A percentile compares a stretch with the other conserved stretches of the same genome.
Evolutionary conservation across 139 green algal genomes (phyloP).

Genomic region (Chlorella ohadii): DNA sequence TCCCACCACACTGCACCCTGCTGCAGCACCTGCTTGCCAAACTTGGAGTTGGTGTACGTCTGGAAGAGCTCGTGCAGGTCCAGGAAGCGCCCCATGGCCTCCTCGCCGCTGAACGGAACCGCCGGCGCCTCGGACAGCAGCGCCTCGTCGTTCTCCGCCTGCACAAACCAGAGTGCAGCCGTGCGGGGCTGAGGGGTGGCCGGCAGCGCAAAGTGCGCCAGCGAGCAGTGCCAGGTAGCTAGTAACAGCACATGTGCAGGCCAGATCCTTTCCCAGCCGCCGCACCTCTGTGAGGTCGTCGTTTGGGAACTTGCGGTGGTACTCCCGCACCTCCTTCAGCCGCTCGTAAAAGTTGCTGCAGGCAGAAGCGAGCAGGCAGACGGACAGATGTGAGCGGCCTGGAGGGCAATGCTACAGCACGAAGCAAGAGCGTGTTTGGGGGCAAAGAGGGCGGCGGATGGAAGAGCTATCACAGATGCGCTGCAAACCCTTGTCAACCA

Average conservation of each 20-base stretch:
- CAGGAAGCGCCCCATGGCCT: constrained; percentile 88
- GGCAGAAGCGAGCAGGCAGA: neutral
- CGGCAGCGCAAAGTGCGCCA: too few species aligned
- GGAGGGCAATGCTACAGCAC: too few species aligned
- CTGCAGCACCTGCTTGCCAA: constrained; percentile 58
- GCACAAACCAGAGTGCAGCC: too few species aligned
- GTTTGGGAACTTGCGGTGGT: constrained; percentile 78
- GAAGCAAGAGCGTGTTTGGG: too few species aligned
- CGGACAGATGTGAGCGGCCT: too few species aligned
- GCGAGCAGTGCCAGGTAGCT: too few species aligned
- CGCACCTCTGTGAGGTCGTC: constrained; percentile 75
- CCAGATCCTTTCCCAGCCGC: neutral
- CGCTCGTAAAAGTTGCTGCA: constrained; percentile 92
- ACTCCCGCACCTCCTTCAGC: constrained; percentile 91
- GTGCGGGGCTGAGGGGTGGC: too few species aligned
- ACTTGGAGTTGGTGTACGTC: constrained; percentile 86
- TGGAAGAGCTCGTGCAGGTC: constrained; percentile 89
- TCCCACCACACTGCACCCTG: neutral
- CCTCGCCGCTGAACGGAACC: constrained; percentile 89
- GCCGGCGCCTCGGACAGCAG: constrained; percentile 58
- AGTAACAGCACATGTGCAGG: too few species aligned
- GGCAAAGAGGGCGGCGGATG: too few species aligned
- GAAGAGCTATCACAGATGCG: too few species aligned
- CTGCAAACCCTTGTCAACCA: too few species aligned
- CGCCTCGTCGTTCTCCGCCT: constrained; percentile 70